Percentiles rank a stretch among this genome's conserved stretches.
These are phyloP conservation scores for Fusarium ramigenum DNA, from an alignment of 2,329 filamentous ascomycete genomes.

Conservation along the genomic window DNA sequence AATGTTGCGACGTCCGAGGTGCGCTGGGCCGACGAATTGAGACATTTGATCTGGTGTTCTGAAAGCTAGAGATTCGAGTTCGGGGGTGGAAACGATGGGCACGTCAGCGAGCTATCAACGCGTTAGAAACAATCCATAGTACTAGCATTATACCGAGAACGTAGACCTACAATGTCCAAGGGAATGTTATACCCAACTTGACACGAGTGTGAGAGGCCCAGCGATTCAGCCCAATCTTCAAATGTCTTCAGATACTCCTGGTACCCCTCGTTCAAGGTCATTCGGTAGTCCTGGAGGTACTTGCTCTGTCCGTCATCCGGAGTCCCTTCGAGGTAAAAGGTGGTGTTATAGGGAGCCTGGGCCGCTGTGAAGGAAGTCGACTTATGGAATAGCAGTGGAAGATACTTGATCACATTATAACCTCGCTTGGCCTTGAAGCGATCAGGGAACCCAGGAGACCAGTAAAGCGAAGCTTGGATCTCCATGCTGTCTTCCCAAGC, in stretches of 20 bases:
- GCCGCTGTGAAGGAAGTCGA: not conserved
- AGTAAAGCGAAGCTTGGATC: not conserved
- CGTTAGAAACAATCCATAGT: too few species aligned
- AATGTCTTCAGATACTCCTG: not conserved
- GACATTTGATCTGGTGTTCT: not conserved
- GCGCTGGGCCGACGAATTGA: not conserved
- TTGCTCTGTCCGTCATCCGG: not conserved
- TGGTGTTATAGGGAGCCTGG: not conserved
- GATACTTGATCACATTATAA: not conserved
- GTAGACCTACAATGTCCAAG: not conserved
- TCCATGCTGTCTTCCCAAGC: not conserved
- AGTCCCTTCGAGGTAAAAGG: rapidly evolving
- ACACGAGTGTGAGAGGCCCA: rapidly evolving
- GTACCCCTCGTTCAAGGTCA: not conserved
- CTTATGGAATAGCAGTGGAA: not conserved
- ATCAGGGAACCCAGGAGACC: not conserved
- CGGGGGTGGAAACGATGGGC: not conserved
- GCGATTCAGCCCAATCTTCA: not conserved
- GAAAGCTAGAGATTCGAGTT: not conserved
- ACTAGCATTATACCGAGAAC: too few species aligned
- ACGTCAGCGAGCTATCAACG: not conserved
- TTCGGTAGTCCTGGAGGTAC: not conserved
- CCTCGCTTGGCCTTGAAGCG: not conserved
- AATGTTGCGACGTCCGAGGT: not conserved
- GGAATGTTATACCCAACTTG: not conserved